Percentiles rank a stretch among this genome's conserved stretches.
Conservation (phyloP, 129 eudicot genomes). For the Lactuca saligna region DNA sequence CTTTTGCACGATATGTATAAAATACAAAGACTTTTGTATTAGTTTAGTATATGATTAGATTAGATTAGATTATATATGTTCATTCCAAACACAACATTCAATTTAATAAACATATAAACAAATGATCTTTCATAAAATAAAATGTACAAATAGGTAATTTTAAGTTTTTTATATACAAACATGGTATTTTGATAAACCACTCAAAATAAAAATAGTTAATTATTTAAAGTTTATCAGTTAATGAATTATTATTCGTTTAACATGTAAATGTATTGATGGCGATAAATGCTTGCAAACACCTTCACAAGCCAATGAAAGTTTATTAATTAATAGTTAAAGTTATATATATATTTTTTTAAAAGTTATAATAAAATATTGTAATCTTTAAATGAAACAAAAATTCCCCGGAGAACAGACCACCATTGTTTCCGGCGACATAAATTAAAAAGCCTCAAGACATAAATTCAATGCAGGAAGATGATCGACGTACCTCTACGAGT, state of each 20-base stretch:
- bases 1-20: constrained; percentile 11
- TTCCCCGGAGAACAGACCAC: constrained; percentile 10
- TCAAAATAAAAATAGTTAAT: too few relatives aligned
- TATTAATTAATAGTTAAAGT: constrained; percentile 9
- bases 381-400: constrained; percentile 1
- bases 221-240: too few relatives aligned
- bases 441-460: not conserved
- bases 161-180: too few relatives aligned
- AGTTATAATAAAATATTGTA: not conserved
- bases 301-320: not conserved
- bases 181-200: not conserved
- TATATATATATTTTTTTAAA: not conserved
- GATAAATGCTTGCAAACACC: not conserved
- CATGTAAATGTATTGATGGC: not conserved
- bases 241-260: too few relatives aligned
- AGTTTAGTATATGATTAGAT: not conserved
- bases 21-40: constrained; percentile 5
- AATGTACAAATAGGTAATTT: too few relatives aligned
- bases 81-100: not conserved
- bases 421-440: constrained; percentile 7
- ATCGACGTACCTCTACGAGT: constrained; percentile 68
- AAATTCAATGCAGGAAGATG: not conserved
- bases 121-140: not conserved
- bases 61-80: not conserved
- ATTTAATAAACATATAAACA: not conserved